Evolutionary conservation across 176 grass and related monocot genomes (phyloP), one percentile per base, ranked within the genome.

Genomic region (Themeda triandra): DNA sequence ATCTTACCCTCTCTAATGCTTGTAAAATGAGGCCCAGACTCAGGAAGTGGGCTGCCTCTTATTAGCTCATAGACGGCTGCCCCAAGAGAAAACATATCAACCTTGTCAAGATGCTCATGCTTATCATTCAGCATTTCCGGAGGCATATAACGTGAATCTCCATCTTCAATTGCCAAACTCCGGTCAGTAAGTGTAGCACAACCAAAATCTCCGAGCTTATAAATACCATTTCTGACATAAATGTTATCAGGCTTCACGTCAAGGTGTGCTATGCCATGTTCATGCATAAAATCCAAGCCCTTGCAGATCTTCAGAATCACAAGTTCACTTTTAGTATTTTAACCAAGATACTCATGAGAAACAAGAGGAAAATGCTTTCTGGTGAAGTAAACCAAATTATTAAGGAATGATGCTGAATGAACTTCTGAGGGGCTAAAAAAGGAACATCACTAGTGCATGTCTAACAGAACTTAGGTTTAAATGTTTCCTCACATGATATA

Each of bases 221-320:
- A 96, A 69, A 86, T 51, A 69, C 87, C 83, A 81, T 88, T 82
- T 88, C 84, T 90, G 30, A 82, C 65, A 79, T 96, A 99, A 82
- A 99, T 96, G 82, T 99, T 99, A 71, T 99, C 96, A 70, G 93
- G 96, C 81, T 99, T 99, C 81, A 99, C 91, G 53, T 99, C 96
- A 73, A 96, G 83, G 82, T 99, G 96, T 66, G 89, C 96, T 81
- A 99, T 54, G 21, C 96, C 96, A 77, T 13, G 46, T 33, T 80
- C 87, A 45, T 99, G 96, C 67, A 99, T 94, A 81, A 94, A 99
- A 49, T 87, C 84, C 88, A 99, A 88, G 14, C 89, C 93, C 86
- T 96, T 94, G 71, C 93, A 89, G 44, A 94, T 87, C 96, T 99
- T 87, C 65, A 92, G 82, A 86, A 70, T 42, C 32, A 65, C 30